Evolutionary conservation across 78 protist species (phyloP).

Genomic region (Isochrysis galbana): DNA sequence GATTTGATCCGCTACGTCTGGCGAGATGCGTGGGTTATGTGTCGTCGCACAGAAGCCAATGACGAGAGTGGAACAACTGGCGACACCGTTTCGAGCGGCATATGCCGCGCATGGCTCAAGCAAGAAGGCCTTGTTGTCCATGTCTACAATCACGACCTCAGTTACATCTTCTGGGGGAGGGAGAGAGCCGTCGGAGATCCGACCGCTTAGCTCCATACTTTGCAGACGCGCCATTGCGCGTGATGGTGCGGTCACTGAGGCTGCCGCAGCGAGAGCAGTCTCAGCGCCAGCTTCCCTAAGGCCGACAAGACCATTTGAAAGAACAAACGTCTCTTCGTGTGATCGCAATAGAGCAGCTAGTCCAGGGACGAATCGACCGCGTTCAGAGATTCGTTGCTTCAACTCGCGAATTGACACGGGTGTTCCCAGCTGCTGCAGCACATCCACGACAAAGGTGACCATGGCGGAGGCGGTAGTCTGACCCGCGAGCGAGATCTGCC

Average conservation of each 20-base stretch:
- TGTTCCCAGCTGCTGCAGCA: neutral
- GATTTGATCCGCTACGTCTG: neutral
- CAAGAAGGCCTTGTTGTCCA: constrained; percentile 3
- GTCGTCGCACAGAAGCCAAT: neutral
- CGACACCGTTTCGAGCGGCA: neutral
- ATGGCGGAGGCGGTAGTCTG: neutral
- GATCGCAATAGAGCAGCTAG: neutral
- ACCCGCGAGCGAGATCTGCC: neutral
- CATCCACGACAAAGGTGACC: neutral
- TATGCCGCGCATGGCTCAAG: neutral
- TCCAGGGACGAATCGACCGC: neutral
- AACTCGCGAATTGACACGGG: neutral
- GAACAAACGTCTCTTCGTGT: neutral
- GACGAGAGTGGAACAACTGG: neutral
- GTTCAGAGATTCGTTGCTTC: neutral
- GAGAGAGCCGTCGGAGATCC: neutral
- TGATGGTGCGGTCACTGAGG: neutral
- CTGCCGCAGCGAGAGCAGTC: neutral
- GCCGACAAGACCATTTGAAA: neutral
- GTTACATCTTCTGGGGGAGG: neutral
- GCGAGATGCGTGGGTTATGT: neutral
- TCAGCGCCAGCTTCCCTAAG: neutral
- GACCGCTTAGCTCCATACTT: neutral
- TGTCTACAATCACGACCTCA: neutral
- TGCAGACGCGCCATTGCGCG: neutral